Conservation (phyloP, 1,139 yeast genomes). For the Pichia sp. region DNA sequence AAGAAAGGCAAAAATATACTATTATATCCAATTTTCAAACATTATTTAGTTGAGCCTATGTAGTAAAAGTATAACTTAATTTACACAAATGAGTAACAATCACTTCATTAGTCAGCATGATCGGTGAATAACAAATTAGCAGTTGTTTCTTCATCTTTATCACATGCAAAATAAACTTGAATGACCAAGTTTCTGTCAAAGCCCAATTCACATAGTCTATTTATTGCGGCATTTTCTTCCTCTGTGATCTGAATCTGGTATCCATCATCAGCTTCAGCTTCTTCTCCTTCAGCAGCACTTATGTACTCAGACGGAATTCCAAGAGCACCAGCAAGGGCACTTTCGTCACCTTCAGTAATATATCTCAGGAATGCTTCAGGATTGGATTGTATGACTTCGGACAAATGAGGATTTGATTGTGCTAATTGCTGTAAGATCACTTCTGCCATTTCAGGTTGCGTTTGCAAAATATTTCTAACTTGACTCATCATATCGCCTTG, state of each 20-base stretch:
- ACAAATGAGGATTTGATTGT: slow-evolving; percentile 79
- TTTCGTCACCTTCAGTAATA: slow-evolving; percentile 51
- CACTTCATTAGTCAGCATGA: slow-evolving; percentile 24
- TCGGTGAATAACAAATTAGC: slow-evolving; percentile 77
- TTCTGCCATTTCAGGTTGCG: slow-evolving; percentile 85
- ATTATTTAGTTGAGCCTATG: slow-evolving; percentile 4
- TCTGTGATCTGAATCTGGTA: slow-evolving; percentile 59
- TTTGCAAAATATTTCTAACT: slow-evolving; percentile 70
- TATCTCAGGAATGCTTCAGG: slow-evolving; percentile 81
- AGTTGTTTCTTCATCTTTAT: slow-evolving; percentile 93
- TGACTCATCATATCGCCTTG: slow-evolving; percentile 47
- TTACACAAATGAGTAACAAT: background rate
- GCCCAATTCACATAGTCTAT: slow-evolving; percentile 84
- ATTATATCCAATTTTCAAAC: slow-evolving; percentile 21
- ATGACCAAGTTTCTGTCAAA: slow-evolving; percentile 81
- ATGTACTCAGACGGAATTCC: slow-evolving; percentile 27
- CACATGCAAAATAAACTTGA: slow-evolving; percentile 96
- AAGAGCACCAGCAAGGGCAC: slow-evolving; percentile 26
- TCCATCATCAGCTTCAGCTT: slow-evolving; percentile 35
- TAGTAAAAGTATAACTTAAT: background rate
- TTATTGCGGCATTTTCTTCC: slow-evolving; percentile 83
- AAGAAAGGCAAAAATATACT: slow-evolving; percentile 26
- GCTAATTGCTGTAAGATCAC: slow-evolving; percentile 78
- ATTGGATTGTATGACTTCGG: slow-evolving; percentile 71
- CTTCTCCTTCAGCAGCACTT: slow-evolving; percentile 31